A percentile compares a stretch with the other conserved stretches of the same genome.
phyloP scores from a whole-genome alignment of 805 yeast genomes.

The Metschnikowia similis region DNA sequence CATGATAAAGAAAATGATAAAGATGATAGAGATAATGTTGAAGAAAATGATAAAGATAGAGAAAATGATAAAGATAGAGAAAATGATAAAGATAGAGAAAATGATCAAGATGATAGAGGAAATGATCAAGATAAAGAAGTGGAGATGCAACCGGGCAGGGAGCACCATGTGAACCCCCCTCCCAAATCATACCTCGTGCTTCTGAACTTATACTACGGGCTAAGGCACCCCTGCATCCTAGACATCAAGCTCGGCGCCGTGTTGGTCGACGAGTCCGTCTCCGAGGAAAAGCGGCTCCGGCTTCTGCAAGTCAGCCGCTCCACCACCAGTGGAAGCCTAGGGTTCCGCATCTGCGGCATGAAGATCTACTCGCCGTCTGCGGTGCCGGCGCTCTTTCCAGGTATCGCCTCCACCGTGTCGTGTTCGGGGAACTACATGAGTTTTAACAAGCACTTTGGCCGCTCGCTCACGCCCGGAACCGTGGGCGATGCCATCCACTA shows the following conservation, averaged over 20 bases:
- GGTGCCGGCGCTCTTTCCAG: slow-evolving; percentile 13
- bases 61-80: not conserved
- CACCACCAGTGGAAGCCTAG: slow-evolving; percentile 79
- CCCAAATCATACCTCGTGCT: slow-evolving; percentile 50
- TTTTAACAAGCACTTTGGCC: slow-evolving; percentile 70
- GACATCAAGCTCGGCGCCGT: slow-evolving; percentile 80
- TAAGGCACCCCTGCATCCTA: slow-evolving; percentile 60
- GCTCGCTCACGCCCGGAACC: slow-evolving; percentile 45
- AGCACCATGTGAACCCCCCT: too few species aligned
- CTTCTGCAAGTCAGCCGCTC: slow-evolving; percentile 55
- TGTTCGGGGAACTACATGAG: slow-evolving; percentile 34
- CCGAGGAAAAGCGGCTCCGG: slow-evolving; percentile 56
- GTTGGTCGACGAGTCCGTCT: slow-evolving; percentile 53
- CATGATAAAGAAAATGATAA: not conserved
- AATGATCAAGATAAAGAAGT: too few species aligned
- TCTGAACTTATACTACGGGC: slow-evolving; percentile 64
- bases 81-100: not conserved
- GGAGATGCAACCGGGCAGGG: not conserved
- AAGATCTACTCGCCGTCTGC: slow-evolving; percentile 34
- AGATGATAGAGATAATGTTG: not conserved
- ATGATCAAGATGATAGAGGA: not conserved
- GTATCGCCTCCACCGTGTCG: slow-evolving; percentile 17
- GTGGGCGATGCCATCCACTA: slow-evolving; percentile 43
- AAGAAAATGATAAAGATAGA: not conserved
- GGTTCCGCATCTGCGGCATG: slow-evolving; percentile 88